phyloP scores from a whole-genome alignment of 2,329 filamentous ascomycete genomes.

The Arachnomyces sp. region DNA sequence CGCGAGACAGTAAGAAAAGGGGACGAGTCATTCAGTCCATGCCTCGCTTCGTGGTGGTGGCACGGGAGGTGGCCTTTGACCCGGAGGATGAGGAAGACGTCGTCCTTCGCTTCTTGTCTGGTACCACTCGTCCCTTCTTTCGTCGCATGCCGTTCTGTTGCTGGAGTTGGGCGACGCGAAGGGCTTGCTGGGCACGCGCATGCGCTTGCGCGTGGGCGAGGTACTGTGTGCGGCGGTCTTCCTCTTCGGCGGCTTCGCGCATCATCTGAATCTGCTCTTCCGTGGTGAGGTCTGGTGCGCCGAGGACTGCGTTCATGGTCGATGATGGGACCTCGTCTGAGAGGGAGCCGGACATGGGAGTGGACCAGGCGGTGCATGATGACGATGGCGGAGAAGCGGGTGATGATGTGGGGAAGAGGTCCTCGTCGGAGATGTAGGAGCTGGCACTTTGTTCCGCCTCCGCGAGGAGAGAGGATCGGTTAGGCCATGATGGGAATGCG shows the following conservation, averaged over 20 bases:
- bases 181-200: slow-evolving; percentile 31
- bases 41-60: background rate
- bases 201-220: slow-evolving; percentile 34
- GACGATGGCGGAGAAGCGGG: slow-evolving; percentile 15
- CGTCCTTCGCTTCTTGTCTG: slow-evolving; percentile 14
- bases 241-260: slow-evolving; percentile 27
- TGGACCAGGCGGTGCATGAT: background rate
- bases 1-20: background rate
- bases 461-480: slow-evolving; percentile 29
- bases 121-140: slow-evolving; percentile 14
- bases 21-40: background rate
- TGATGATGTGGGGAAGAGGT: slow-evolving; percentile 29
- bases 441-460: slow-evolving; percentile 26
- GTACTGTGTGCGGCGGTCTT: slow-evolving; percentile 29
- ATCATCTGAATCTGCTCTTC: slow-evolving; percentile 33
- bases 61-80: background rate
- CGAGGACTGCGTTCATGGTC: slow-evolving; percentile 15
- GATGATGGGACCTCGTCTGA: no score
- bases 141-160: slow-evolving; percentile 15
- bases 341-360: no score
- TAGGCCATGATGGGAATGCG: slow-evolving; percentile 38
- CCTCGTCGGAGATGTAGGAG: slow-evolving; percentile 36
- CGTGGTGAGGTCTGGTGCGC: slow-evolving; percentile 24
- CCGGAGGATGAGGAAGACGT: slow-evolving; percentile 14
- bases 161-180: slow-evolving; percentile 27